Conservation (phyloP, 495 filamentous ascomycete species). For the Penicillium maclennaniae region DNA sequence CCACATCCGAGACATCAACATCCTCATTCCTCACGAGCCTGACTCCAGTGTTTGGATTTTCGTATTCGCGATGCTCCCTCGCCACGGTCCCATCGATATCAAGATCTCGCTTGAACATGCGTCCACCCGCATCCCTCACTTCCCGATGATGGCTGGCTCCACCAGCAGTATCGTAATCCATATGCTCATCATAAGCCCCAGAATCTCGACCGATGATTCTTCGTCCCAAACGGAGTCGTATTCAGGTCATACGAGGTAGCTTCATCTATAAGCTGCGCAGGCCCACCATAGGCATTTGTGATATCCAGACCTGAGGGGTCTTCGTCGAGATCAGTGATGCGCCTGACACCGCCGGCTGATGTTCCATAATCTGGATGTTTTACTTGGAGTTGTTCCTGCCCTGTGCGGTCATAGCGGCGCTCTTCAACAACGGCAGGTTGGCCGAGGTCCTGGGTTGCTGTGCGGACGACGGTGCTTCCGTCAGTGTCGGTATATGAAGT, state of each 20-base stretch:
- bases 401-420: slow-evolving; percentile 33
- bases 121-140: slow-evolving; percentile 7
- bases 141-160: slow-evolving; percentile 8
- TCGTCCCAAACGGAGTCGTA: slow-evolving; percentile 6
- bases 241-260: slow-evolving; percentile 5
- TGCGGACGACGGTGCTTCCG: slow-evolving; percentile 37
- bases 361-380: slow-evolving; percentile 3
- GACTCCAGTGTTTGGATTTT: slow-evolving; percentile 20
- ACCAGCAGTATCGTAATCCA: slow-evolving; percentile 14
- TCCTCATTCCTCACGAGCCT: slow-evolving; percentile 14
- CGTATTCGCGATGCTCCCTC: slow-evolving; percentile 13
- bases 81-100: slow-evolving; percentile 9
- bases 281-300: slow-evolving; percentile 4
- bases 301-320: slow-evolving; percentile 2
- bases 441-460: slow-evolving; percentile 37
- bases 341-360: slow-evolving; percentile 22
- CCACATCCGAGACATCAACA: slow-evolving; percentile 18
- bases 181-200: slow-evolving; percentile 11
- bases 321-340: slow-evolving; percentile 31
- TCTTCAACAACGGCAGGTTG: slow-evolving; percentile 34
- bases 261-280: slow-evolving; percentile 11
- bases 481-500: slow-evolving; percentile 32
- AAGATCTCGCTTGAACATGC: slow-evolving; percentile 5
- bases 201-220: slow-evolving; percentile 12
- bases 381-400: slow-evolving; percentile 27